Evolutionary conservation across 495 filamentous ascomycete genomes (phyloP), one percentile per base, ranked within the genome.

Genomic region (Cercophora scortea): DNA sequence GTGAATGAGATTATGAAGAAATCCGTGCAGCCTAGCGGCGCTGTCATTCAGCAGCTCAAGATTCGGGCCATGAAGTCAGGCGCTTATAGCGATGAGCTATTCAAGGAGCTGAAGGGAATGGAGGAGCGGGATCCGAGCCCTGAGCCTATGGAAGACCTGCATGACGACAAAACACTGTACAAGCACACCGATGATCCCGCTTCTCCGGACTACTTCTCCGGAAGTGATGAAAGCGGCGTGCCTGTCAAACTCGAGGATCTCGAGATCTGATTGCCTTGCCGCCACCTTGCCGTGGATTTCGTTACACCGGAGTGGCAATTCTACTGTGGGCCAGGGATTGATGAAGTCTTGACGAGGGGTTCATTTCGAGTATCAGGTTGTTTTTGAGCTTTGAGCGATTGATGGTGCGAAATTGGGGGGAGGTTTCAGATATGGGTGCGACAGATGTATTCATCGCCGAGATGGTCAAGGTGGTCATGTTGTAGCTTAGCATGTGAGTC

Each of bases 11-110:
- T 51, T 7, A 17, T 58, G 49, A 7, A 8, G 0, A 40, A 25
- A 8, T 10, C 36, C 0, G 42, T 52, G 6, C 16, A 34, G 4
- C 35, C 59, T 1, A 40, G 33, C 3, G 42, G 16, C 8, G 12
- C 35, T 2, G 4, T 60, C 11, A 32, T 56, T 4, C 33, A 35
- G 4, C 38, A 56, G 40, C 54, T 61, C 40, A 50, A 53, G 42
- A n/a, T 19, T 12, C 54, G 49, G 1, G 59, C 52, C 0, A 3
- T 41, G 38, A 53, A 48, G 40, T 58, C 40, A 0, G 59, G 56
- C 7, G 54, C 46, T 8, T 58, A 41, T 19, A 41, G 2, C 8
- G 41, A 32, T 1, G 46, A 54, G 25, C 3, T 42, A 5, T 57
- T 59, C 17, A 19, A 49, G 10, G 41, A 51, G 3, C 6, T 57